Base-by-base conservation (phyloP, 2,329 filamentous ascomycete species). In the Lizonia empirigonia region DNA sequence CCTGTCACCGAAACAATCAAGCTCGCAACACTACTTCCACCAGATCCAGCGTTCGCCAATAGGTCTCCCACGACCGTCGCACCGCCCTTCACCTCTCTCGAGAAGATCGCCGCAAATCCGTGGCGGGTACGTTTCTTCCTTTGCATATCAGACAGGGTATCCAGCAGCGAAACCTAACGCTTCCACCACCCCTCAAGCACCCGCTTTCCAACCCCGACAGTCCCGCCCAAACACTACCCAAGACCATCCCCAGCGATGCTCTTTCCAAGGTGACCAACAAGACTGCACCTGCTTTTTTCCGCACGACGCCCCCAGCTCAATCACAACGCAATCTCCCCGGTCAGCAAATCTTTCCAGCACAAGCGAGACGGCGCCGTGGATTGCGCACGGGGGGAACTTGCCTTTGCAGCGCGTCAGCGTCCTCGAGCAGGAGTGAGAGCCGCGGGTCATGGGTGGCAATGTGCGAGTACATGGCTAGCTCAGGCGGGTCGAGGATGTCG, bases 301-400 rank as follows among this genome's bases (percentile, higher is more conserved):
- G 9, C 26, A 27, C 26, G 13, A 27, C 5, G 26, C 26, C 26
- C 13, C 9, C 10, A 63, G 34, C 7, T 50, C 34, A 1, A 59
- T 55, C 3, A 65, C 27, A 13, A 62, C 52, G n/a, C 39, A 35
- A 7, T 56, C 51, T 53, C 63, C 61, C 20, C 58, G 47, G 30
- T 57, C 46, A 4, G 33, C 29, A 37, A 46, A n/a, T 30, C 50
- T 47, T 20, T 56, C 50, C 35, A 53, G 56, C 1, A 63, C 50
- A 16, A 44, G 19, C 24, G 55, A 36, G 27, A 61, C 23, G 5
- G 18, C 27, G 12, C 18, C 27, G 32, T 60, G 51, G 4, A 9
- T 53, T 53, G 12, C n/a, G 35, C n/a, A 62, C 51, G 1, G 64
- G 57, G 29, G 44, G 47, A 3, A 40, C 36, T 39, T 58, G 56